phyloP scores from a whole-genome alignment of 495 filamentous ascomycete species.

The Hypoxylon trugodes region DNA sequence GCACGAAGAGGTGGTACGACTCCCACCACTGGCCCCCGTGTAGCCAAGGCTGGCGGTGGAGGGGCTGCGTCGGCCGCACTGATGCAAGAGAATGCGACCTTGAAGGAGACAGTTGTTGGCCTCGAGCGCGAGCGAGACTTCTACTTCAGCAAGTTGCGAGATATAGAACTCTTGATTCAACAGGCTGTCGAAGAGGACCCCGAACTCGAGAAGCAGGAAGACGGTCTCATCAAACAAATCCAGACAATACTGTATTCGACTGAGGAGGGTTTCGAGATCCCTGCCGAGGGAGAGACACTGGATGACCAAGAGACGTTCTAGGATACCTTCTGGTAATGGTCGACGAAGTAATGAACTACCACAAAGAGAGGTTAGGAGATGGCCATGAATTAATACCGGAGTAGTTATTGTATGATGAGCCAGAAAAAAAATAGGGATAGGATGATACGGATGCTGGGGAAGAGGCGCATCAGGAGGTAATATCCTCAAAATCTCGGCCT shows the following conservation, averaged over 20 bases:
- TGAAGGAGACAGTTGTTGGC: slow-evolving; percentile 87
- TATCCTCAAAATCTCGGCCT: slow-evolving; percentile 6
- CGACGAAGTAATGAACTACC: slow-evolving; percentile 27
- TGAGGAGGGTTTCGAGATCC: slow-evolving; percentile 90
- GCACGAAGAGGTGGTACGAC: slow-evolving; percentile 76
- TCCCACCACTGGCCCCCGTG: slow-evolving; percentile 69
- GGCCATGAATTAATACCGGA: slow-evolving; percentile 29
- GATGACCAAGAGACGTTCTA: slow-evolving; percentile 85
- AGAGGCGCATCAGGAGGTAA: slow-evolving; percentile 14
- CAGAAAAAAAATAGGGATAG: slow-evolving; percentile 21
- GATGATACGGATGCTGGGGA: slow-evolving; percentile 10
- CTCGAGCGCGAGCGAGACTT: slow-evolving; percentile 96
- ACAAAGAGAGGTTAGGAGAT: slow-evolving; percentile 7
- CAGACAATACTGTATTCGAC: slow-evolving; percentile 97
- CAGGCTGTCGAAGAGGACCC: slow-evolving; percentile 89
- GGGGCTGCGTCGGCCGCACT: slow-evolving; percentile 71
- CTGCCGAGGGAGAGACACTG: slow-evolving; percentile 68
- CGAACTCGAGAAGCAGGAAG: slow-evolving; percentile 90
- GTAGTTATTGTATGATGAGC: slow-evolving; percentile 30
- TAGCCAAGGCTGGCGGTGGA: slow-evolving; percentile 60
- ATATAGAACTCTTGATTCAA: slow-evolving; percentile 95
- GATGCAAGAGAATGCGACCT: slow-evolving; percentile 78
- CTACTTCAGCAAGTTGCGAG: slow-evolving; percentile 97
- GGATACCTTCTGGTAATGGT: slow-evolving; percentile 2
- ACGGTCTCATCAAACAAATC: slow-evolving; percentile 89